Conservation (phyloP, 2,329 filamentous ascomycete genomes). For the Nemania bipapillata region DNA sequence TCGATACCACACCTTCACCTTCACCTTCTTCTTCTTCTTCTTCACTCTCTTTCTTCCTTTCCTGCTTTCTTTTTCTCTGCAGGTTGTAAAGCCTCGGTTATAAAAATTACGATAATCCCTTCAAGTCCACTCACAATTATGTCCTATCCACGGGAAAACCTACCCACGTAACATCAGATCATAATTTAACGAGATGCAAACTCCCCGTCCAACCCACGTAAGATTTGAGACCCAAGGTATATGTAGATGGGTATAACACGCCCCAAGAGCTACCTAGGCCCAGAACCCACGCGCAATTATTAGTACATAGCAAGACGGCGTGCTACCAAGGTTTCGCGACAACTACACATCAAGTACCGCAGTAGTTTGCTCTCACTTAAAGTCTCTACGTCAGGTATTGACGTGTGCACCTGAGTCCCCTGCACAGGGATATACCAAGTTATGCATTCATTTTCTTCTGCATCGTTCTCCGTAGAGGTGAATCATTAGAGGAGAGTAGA, state of each 20-base stretch:
- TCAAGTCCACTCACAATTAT: not conserved
- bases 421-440: no score
- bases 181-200: not conserved
- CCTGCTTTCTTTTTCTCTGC: not conserved
- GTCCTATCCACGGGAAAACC: not conserved
- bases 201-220: not conserved
- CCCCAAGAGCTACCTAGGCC: no score
- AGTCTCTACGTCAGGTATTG: not conserved
- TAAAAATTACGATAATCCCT: no score
- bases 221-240: no score
- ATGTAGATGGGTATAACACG: no score
- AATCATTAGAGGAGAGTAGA: not conserved
- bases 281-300: no score
- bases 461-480: not conserved
- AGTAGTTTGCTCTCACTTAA: not conserved
- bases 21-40: no score
- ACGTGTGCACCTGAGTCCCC: no score
- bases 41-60: not conserved
- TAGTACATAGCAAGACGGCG: no score
- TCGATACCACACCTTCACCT: no score
- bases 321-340: no score
- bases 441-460: not conserved
- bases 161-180: not conserved
- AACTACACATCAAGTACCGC: not conserved
- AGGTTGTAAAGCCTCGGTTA: no score